Conservation (phyloP, 768 basidiomycete species). For the Pulveroboletus sp. region DNA sequence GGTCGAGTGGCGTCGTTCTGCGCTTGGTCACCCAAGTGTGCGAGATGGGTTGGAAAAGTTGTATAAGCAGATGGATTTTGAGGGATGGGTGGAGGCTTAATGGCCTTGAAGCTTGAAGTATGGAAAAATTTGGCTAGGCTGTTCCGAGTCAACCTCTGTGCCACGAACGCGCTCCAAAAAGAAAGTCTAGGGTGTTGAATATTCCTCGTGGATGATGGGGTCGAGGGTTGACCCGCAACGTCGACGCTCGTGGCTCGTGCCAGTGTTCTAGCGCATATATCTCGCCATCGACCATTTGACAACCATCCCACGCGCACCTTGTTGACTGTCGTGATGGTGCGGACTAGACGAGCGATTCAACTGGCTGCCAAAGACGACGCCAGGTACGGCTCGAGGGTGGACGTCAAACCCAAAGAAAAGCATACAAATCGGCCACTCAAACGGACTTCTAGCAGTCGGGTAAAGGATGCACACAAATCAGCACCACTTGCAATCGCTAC, state of each 20-base stretch:
- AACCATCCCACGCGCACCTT: background rate
- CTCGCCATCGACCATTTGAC: background rate
- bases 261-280: background rate
- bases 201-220: no score
- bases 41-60: no score
- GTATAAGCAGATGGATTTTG: no score
- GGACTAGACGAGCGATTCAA: constrained; percentile 20
- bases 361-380: background rate
- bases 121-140: no score
- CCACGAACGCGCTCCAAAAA: no score
- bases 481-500: background rate
- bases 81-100: no score
- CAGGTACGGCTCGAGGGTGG: background rate
- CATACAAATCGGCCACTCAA: constrained; percentile 11
- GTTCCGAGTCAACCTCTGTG: no score
- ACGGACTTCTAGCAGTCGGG: constrained; percentile 4
- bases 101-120: no score
- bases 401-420: background rate
- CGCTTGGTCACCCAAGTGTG: no score
- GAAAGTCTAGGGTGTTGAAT: no score
- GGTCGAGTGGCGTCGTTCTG: no score
- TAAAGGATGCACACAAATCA: constrained; percentile 2
- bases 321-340: constrained; percentile 15
- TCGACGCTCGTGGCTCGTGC: constrained; percentile 1
- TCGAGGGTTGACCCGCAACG: no score